Evolutionary conservation across 2,329 filamentous ascomycete species (phyloP).

Genomic region (Stachybotrys elegans): DNA sequence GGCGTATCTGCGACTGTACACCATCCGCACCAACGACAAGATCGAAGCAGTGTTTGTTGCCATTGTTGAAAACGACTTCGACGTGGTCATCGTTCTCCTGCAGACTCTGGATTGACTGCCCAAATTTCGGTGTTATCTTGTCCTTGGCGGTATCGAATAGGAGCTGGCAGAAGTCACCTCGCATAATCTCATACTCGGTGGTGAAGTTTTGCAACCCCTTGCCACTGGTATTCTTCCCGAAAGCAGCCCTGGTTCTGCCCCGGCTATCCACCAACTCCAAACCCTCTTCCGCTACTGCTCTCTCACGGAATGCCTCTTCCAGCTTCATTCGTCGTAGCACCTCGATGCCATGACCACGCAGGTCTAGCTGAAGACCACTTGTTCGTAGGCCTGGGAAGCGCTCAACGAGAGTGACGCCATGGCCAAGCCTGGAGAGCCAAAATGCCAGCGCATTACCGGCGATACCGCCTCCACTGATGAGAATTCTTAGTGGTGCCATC

Average conservation of each 20-base stretch:
- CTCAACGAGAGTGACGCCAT: conserved; percentile 37
- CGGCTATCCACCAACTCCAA: conserved; percentile 36
- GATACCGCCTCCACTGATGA: conserved; percentile 27
- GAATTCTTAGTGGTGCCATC: conserved; percentile 18
- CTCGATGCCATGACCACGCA: conserved; percentile 45
- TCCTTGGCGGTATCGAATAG: conserved; percentile 36
- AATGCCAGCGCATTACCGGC: conserved; percentile 40
- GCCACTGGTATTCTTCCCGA: conserved; percentile 34
- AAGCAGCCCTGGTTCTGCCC: conserved; percentile 30
- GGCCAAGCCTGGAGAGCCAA: conserved; percentile 36
- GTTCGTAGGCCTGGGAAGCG: conserved; percentile 34
- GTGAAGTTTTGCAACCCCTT: conserved; percentile 38
- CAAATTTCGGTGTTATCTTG: conserved; percentile 20
- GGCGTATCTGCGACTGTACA: conserved; percentile 42
- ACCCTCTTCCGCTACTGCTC: conserved; percentile 42
- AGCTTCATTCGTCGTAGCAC: conserved; percentile 33
- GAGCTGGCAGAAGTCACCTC: conserved; percentile 46
- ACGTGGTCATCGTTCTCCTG: conserved; percentile 27
- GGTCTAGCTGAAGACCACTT: conserved; percentile 48
- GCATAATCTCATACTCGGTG: conserved; percentile 53
- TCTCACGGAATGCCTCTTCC: conserved; percentile 22
- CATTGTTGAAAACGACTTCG: conserved; percentile 36
- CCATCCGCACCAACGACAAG: conserved; percentile 53
- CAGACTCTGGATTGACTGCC: conserved; percentile 22
- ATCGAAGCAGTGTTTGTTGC: conserved; percentile 38